Base-by-base conservation (phyloP, 2,329 filamentous ascomycete species). In the Penicillium olsonii region DNA sequence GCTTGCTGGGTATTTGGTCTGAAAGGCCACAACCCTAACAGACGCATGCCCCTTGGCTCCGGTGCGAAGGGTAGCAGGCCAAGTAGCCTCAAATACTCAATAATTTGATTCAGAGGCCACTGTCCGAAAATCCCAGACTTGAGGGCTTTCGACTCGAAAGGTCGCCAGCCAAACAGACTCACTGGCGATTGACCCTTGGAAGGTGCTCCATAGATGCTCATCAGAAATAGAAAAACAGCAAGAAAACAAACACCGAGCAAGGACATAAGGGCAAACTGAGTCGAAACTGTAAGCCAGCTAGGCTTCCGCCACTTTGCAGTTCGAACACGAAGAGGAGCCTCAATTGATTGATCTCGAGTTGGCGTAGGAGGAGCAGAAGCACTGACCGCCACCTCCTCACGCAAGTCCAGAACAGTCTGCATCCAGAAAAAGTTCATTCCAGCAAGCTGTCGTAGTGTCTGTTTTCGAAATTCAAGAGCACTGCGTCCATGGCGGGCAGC, bases 401-500 rank as follows among this genome's bases (percentile, higher is more conserved):
- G 31, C 3, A 31, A 15, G 9, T 17, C 33, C 5, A n/a, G 4
- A 10, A 29, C 15, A 17, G 26, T 34, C 19, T 52, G 44, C 3
- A 27, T 27, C 27, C 38, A 35, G 14, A 48, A 43, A 34, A 52
- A 40, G 17, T 29, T 33, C 8, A 45, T 43, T 10, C 20, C n/a
- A 19, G 42, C 34, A 29, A 37, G 26, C 17, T 45, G 42, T 3
- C 33, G 37, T 11, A 53, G 19, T 34, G 40, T 38, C 31, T 48
- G 38, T 33, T 52, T 34, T 14, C 50, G 53, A 40, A 50, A 50
- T 14, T 53, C 39, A 14, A 44, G 18, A 11, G 44, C 18, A 18
- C 17, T 39, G 15, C 41, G 19, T n/a, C 46, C 50, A 4, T 44
- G 33, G 18, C 50, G 20, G 31, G 19, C 24, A 19, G 54, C 62